phyloP scores from a whole-genome alignment of 345 rosid species.

The Boechera stricta region DNA sequence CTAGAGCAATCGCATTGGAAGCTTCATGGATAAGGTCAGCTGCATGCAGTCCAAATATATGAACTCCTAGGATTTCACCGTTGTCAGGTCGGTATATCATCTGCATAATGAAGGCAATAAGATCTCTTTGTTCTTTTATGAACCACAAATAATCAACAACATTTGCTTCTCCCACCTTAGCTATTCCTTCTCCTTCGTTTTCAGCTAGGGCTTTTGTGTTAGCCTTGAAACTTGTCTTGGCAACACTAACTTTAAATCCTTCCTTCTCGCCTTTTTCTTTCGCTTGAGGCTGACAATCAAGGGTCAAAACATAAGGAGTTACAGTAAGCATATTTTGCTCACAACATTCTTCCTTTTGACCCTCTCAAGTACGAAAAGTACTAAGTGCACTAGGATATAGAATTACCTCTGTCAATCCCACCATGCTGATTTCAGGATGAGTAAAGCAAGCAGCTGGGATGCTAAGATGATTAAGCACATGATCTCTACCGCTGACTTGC shows the following conservation, averaged over 20 bases:
- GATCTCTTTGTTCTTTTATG: slow-evolving; percentile 32
- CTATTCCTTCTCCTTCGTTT: slow-evolving; percentile 98
- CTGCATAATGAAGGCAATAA: slow-evolving; percentile 51
- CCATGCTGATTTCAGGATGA: slow-evolving; percentile 99
- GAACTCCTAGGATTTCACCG: slow-evolving; percentile 98
- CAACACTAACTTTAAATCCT: slow-evolving; percentile 87
- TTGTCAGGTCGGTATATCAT: slow-evolving; percentile 95
- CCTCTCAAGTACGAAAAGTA: slow-evolving; percentile 8
- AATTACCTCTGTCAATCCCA: slow-evolving; percentile 92
- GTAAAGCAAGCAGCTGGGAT: slow-evolving; percentile 99
- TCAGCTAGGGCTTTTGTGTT: slow-evolving; percentile 98
- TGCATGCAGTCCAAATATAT: slow-evolving; percentile 95
- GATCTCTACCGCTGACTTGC: slow-evolving; percentile 90
- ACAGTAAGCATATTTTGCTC: neutral
- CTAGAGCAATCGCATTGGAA: slow-evolving; percentile 94
- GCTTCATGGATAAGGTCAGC: slow-evolving; percentile 99
- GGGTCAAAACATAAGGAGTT: slow-evolving; percentile 12
- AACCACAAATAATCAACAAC: slow-evolving; percentile 8
- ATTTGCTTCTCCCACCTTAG: slow-evolving; percentile 64
- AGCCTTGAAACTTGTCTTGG: slow-evolving; percentile 98
- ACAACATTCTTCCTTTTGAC: neutral
- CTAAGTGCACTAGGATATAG: slow-evolving; percentile 1
- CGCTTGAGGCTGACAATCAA: slow-evolving; percentile 83
- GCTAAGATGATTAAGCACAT: slow-evolving; percentile 88
- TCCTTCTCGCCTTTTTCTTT: slow-evolving; percentile 91